Percentiles rank a stretch among this genome's conserved stretches.
Evolutionary conservation across 2,329 filamentous ascomycete species (phyloP).

Genomic region (Epichloe aotearoae): DNA sequence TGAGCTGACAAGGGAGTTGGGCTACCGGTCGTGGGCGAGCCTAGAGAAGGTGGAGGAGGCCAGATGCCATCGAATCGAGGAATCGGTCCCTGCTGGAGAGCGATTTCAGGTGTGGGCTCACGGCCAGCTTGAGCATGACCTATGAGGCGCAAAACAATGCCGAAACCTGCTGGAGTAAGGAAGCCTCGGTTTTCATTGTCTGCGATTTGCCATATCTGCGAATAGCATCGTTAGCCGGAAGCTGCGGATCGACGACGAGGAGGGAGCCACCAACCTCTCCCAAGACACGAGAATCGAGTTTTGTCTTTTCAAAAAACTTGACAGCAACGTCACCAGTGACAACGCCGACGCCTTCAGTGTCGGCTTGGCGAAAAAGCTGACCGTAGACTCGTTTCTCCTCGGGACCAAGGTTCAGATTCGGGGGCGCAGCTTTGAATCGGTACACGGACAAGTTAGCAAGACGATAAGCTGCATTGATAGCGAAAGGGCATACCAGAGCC

Average conservation of each 20-base stretch:
- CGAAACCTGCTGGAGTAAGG: constrained; percentile 84
- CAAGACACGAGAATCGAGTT: constrained; percentile 69
- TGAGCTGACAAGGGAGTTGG: constrained; percentile 42
- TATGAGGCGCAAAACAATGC: constrained; percentile 83
- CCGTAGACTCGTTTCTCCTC: constrained; percentile 93
- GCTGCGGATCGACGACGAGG: background rate
- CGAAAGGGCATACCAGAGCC: constrained; percentile 10
- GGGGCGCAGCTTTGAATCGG: constrained; percentile 38
- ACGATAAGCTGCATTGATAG: background rate
- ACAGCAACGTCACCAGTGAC: constrained; percentile 94
- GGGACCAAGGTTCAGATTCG: constrained; percentile 70
- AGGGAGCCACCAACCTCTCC: constrained; percentile 54
- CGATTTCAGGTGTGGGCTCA: constrained; percentile 68
- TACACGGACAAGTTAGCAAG: constrained; percentile 6
- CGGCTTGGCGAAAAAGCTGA: constrained; percentile 84
- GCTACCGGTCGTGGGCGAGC: constrained; percentile 22
- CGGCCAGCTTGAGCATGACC: constrained; percentile 86
- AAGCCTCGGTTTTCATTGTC: constrained; percentile 94
- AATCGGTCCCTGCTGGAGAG: constrained; percentile 73
- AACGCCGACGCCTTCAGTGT: constrained; percentile 81
- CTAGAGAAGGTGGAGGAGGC: constrained; percentile 13
- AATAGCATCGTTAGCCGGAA: constrained; percentile 4
- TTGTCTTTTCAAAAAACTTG: constrained; percentile 95
- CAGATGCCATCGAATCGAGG: constrained; percentile 77
- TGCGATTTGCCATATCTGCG: constrained; percentile 95